These are phyloP conservation scores for Phoma sp. DNA, from an alignment of 2,329 filamentous ascomycete species.

Conservation along the genomic window DNA sequence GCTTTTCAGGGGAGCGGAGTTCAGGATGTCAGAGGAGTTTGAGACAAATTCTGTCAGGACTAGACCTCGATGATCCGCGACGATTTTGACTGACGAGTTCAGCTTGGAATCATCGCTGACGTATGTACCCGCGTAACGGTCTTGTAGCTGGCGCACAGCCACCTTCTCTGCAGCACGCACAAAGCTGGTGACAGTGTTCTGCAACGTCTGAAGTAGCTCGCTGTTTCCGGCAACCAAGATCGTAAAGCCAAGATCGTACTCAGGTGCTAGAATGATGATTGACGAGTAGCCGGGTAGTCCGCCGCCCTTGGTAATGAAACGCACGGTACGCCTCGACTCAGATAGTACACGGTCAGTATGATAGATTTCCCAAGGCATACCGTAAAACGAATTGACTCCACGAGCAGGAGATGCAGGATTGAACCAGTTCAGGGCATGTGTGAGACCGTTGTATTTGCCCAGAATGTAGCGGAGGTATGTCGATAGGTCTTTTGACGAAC, in stretches of 20 bases:
- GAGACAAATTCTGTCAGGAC: slow-evolving; percentile 37
- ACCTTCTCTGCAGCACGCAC: slow-evolving; percentile 45
- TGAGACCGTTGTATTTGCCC: slow-evolving; percentile 50
- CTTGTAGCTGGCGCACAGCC: slow-evolving; percentile 32
- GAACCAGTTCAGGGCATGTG: slow-evolving; percentile 53
- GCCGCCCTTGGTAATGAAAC: slow-evolving; percentile 55
- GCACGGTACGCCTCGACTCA: slow-evolving; percentile 47
- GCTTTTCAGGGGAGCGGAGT: slow-evolving; percentile 1
- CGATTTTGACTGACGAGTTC: slow-evolving; percentile 36
- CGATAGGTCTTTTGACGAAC: slow-evolving; percentile 49
- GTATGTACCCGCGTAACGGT: slow-evolving; percentile 40
- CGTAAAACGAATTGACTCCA: slow-evolving; percentile 51
- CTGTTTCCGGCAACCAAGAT: slow-evolving; percentile 45
- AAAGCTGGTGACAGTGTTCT: slow-evolving; percentile 37
- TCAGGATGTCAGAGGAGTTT: slow-evolving; percentile 36
- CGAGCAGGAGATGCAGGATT: slow-evolving; percentile 47
- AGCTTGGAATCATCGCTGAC: slow-evolving; percentile 20
- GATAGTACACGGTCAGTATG: slow-evolving; percentile 49
- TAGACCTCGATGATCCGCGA: slow-evolving; percentile 37
- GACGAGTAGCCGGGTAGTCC: slow-evolving; percentile 52
- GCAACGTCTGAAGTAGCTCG: slow-evolving; percentile 30
- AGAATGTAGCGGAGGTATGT: slow-evolving; percentile 53
- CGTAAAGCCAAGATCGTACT: slow-evolving; percentile 53
- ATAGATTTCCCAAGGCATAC: slow-evolving; percentile 57
- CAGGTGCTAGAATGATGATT: slow-evolving; percentile 49